Evolutionary conservation across 2,329 filamentous ascomycete species (phyloP), one percentile per base, ranked within the genome.

Genomic region (Chaetomiaceae sp.): DNA sequence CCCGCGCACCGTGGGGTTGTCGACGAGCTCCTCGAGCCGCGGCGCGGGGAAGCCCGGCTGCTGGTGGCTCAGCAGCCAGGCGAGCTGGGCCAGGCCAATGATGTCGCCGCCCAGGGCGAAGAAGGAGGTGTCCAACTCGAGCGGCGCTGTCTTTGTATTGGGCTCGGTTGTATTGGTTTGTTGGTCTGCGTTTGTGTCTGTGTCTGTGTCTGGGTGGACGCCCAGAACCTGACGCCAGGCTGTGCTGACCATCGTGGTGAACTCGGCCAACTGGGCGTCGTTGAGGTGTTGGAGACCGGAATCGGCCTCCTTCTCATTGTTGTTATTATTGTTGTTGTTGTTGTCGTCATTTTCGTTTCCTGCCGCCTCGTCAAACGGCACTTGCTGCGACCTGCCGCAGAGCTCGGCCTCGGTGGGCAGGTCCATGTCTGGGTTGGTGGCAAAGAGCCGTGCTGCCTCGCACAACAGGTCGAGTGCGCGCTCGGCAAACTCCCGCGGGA

Each of bases 51-150:
- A 14, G 8, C 49, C 51, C 5, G 43, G 43, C 36, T 46, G 16
- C 3, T 48, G 40, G 29, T 53, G 40, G 10, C 27, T 18, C 16
- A 61, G 49, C 2, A 62, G 54, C 46, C 50, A 59, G 29, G 56
- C 46, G 3, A 62, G 51, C 13, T 60, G 57, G 5, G 59, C 59
- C 2, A 62, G 56, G 18, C 51, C 54, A 25, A 87, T 53, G 34
- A 62, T 57, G 40, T 62, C 60, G 25, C 60, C 60, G 20, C 60
- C 59, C 5, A 58, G 36, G 29, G 38, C 48, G 37, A 62, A 62
- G 50, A 62, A 62, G 14, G 60, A 61, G 8, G 53, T 55, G 29
- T 52, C 40, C 10, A n/a, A n/a, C n/a, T n/a, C n/a, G n/a, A n/a
- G n/a, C n/a, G n/a, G n/a, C n/a, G n/a, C n/a, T n/a, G n/a, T n/a